These are phyloP conservation scores for Colletotrichum sp. DNA, from an alignment of 2,329 filamentous ascomycete genomes.

Conservation along the genomic window DNA sequence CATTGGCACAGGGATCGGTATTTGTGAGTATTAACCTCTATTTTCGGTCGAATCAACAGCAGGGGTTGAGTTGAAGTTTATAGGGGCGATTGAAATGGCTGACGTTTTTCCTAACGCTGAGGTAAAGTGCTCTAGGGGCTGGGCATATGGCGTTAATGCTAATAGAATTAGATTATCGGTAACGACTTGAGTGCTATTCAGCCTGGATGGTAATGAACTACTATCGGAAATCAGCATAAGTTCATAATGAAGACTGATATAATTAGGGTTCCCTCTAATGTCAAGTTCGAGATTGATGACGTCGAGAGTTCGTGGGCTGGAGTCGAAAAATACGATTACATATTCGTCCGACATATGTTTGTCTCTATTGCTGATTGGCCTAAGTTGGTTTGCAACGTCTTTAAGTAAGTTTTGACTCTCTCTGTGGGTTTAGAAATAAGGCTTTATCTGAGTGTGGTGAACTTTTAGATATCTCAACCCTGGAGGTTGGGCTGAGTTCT, in stretches of 20 bases:
- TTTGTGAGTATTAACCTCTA: background rate
- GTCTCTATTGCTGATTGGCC: constrained; percentile 23
- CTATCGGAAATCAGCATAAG: rapidly evolving
- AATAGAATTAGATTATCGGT: background rate
- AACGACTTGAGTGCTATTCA: background rate
- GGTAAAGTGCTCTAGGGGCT: background rate
- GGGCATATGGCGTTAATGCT: background rate
- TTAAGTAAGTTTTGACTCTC: background rate
- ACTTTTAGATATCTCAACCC: background rate
- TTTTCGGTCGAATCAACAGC: background rate
- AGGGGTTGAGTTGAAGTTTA: rapidly evolving
- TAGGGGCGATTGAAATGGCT: background rate
- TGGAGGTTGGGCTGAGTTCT: background rate
- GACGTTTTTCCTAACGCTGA: background rate
- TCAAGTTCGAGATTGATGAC: constrained; percentile 9
- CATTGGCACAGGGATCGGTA: background rate
- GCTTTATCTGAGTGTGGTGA: background rate
- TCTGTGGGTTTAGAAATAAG: background rate
- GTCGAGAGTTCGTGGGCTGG: constrained; percentile 29
- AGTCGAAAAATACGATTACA: constrained; percentile 27
- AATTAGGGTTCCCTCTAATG: background rate
- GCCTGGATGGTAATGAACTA: background rate
- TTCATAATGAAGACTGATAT: background rate
- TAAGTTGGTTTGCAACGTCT: constrained; percentile 5
- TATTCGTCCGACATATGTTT: constrained; percentile 26